These are phyloP conservation scores for Euphorbia schlechtendalii DNA, from an alignment of 441 rosid genomes.

Conservation along the genomic window DNA sequence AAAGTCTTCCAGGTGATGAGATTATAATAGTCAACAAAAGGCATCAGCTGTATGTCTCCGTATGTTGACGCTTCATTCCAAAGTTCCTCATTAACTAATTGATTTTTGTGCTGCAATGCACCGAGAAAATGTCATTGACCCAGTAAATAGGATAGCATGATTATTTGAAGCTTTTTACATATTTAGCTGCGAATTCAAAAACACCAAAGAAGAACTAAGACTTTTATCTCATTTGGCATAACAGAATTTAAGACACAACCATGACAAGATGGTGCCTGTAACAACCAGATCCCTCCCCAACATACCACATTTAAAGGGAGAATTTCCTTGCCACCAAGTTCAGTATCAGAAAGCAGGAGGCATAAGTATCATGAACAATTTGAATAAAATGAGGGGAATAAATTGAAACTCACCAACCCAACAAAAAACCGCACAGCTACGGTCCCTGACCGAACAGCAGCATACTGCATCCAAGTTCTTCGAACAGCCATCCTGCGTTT, in stretches of 20 bases:
- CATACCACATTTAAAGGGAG: background rate
- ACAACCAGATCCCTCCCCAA: background rate
- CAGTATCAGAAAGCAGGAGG: background rate
- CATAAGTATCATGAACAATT: background rate
- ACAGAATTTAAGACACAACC: background rate
- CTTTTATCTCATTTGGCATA: background rate
- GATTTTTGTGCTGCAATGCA: conserved; percentile 84
- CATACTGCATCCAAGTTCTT: conserved; percentile 97
- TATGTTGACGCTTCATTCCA: conserved; percentile 87
- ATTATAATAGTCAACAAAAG: conserved; percentile 94
- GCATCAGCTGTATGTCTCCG: conserved; percentile 90
- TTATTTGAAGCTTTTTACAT: background rate
- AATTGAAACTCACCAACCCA: conserved; percentile 93
- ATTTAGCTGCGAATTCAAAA: conserved; percentile 4
- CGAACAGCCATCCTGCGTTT: conserved; percentile 93
- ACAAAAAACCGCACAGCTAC: conserved; percentile 94
- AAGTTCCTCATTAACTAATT: conserved; percentile 79
- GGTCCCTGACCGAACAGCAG: conserved; percentile 62
- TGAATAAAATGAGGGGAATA: too few relatives aligned
- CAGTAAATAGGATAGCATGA: conserved; percentile 12
- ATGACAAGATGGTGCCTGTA: background rate
- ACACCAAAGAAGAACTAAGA: background rate
- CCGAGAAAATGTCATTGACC: conserved; percentile 19
- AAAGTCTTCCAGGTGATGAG: conserved; percentile 95
- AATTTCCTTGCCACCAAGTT: background rate